These are phyloP conservation scores for Soucietia sequanensis DNA, from an alignment of 805 yeast genomes.

Conservation along the genomic window DNA sequence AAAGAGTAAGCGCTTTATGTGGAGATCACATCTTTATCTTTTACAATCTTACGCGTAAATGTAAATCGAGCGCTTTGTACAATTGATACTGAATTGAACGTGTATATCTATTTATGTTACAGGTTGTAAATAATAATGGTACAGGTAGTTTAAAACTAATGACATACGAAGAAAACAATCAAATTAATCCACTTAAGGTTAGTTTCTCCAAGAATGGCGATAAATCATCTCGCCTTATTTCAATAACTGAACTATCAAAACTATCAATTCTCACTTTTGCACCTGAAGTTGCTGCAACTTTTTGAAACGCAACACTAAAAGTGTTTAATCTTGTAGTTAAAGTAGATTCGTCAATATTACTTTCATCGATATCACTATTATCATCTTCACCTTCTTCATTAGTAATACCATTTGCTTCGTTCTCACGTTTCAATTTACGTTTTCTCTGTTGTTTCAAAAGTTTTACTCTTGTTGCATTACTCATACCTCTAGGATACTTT, in stretches of 20 bases:
- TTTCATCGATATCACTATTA: constrained; percentile 32
- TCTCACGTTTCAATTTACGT: constrained; percentile 30
- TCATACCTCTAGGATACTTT: constrained; percentile 57
- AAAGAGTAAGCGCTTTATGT: no score
- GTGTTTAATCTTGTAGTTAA: constrained; percentile 61
- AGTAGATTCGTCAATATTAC: constrained; percentile 37
- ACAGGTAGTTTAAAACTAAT: no score
- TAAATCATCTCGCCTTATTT: constrained; percentile 82
- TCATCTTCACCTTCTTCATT: constrained; percentile 23
- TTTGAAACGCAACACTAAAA: constrained; percentile 89
- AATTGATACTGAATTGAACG: no score
- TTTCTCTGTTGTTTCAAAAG: constrained; percentile 20
- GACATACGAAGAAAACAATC: no score
- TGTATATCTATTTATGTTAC: no score
- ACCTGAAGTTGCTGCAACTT: constrained; percentile 77
- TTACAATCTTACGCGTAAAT: no score
- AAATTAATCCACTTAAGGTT: constrained; percentile 63
- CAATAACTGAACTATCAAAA: constrained; percentile 91
- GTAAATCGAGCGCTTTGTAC: no score
- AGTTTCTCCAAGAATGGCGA: constrained; percentile 82
- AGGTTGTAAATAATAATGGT: no score
- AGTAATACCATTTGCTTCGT: constrained; percentile 15
- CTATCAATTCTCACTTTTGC: constrained; percentile 91
- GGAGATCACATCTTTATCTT: no score
- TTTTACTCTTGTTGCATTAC: constrained; percentile 33